Evolutionary conservation across 1,284 basidiomycete genomes (phyloP), one percentile per base, ranked within the genome.

Genomic region (Boletellus deceptivus): DNA sequence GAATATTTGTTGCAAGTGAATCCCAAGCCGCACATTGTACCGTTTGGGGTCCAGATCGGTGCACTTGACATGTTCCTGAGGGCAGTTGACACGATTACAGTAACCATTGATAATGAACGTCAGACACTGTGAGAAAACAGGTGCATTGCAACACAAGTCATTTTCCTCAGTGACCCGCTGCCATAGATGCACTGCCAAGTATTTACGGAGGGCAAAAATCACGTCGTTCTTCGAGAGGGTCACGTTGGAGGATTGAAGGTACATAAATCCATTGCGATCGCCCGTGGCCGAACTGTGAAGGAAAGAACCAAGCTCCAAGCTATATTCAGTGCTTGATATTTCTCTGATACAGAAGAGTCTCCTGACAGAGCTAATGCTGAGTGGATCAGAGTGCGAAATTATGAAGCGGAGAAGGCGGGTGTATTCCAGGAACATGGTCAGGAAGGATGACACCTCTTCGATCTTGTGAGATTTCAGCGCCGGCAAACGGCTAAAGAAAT

Each of bases 1-100:
- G 31, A 70, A 52, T 4, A 82, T 73, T 51, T 82, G 79, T 41
- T 75, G 72, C 1, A 82, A 57, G 56, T 76, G 70, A n/a, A 78
- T 60, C 4, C 72, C 64, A 6, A 80, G 62, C 3, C 73, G 74
- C 4, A 50, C 14, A 36, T 75, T 73, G 53, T 75, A 79, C 49
- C 61, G 65, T 11, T 58, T 60, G 0, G 59, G 36, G 39, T 63
- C 60, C 39, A 75, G 55, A 13, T 59, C 44, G 1, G 53, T 48
- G 1, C 54, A 11, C 8, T 55, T 41, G 14, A 71, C 49, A 51
- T 82, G 80, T 4, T 70, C 66, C 24, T 65, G 62, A 6, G 65
- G 66, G 52, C 79, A 82, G 1, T 64, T 45, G 0, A 4, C 1
- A 5, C 70, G 61, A 33, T 69, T 63, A 52, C 80, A 82, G 6